Base-by-base conservation (phyloP, 83 land plant genomes). In the Isoetes engelmannii region DNA sequence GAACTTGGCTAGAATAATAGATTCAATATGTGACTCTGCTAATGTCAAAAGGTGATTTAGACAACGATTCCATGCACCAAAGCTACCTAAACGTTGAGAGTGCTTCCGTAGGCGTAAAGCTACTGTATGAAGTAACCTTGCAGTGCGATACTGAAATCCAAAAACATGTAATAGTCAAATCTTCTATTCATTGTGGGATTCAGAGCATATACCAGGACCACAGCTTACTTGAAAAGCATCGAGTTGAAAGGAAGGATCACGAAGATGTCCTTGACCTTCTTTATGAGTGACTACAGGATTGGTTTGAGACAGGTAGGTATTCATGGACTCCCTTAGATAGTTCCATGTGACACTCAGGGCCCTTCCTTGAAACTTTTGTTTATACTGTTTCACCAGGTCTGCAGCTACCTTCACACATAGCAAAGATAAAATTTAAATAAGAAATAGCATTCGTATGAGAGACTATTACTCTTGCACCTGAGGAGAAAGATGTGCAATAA, bases 61-160 rank as follows among this genome's bases (percentile, higher is more conserved):
- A 74, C 97, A 88, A 76, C 91, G 73, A 63, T 94, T 94, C 98
- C 98, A 93, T 18, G 92, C 98, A 72, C 88, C 89, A 84, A 93
- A 93, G 69, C 84, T 77, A 3, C 98, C 98, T 59, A 89, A 86
- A 47, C 79, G 89, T 65, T 87, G 87, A 7, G 87, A 79, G 75
- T 90, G 98, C 80, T 93, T 90, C 64, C 82, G 81, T 15, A 93
- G 81, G 4, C 98, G 86, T 4, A 83, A 63, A 0, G 90, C 92
- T 41, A 77, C 96, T 65, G 83, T 93, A 67, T 93, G 98, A 56
- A 93, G 88, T 72, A 93, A 76, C 55, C 90, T 77, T 48, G 98
- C 92, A 18, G 98, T 93, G 42, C 98, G 98, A 75, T 93, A 90
- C 98, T 93, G n/a, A n/a, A n/a, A n/a, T n/a, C n/a, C n/a, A n/a